A percentile compares a stretch with the other conserved stretches of the same genome.
Conservation (phyloP, 2,329 filamentous ascomycete genomes). For the Epichloe festucae region DNA sequence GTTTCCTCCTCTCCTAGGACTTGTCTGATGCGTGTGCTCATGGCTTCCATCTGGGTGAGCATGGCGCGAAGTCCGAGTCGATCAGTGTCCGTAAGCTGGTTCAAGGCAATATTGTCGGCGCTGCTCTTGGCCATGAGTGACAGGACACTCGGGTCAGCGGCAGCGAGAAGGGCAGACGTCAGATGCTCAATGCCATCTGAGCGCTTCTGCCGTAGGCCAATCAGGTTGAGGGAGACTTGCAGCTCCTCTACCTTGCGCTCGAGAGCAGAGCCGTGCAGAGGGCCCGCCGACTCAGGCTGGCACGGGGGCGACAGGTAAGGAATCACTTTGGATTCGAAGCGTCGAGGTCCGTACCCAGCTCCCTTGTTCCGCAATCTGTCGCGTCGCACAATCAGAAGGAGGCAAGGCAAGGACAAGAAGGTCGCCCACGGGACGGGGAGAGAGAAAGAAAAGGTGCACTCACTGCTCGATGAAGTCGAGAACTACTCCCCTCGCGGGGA, state of each 20-base stretch:
- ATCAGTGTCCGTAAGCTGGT: slow-evolving; percentile 29
- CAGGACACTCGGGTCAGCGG: slow-evolving; percentile 32
- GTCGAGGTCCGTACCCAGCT: slow-evolving; percentile 23
- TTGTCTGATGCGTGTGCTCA: slow-evolving; percentile 29
- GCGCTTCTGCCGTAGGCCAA: slow-evolving; percentile 38
- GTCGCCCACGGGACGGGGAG: background rate
- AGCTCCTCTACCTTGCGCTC: slow-evolving; percentile 44
- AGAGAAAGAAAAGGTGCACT: slow-evolving; percentile 14
- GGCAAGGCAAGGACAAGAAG: background rate
- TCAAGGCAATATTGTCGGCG: slow-evolving; percentile 27
- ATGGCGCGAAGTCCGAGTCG: slow-evolving; percentile 33
- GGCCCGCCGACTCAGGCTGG: slow-evolving; percentile 8
- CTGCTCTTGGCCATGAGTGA: slow-evolving; percentile 36
- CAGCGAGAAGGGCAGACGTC: slow-evolving; percentile 42
- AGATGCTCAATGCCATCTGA: slow-evolving; percentile 40
- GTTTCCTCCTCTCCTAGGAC: slow-evolving; percentile 21
- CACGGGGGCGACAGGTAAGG: slow-evolving; percentile 14
- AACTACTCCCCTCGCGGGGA: slow-evolving; percentile 52
- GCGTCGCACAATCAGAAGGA: slow-evolving; percentile 7
- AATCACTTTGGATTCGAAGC: slow-evolving; percentile 18
- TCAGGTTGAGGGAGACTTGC: slow-evolving; percentile 52
- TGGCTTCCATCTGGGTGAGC: slow-evolving; percentile 32
- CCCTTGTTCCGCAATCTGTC: slow-evolving; percentile 24
- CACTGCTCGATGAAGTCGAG: slow-evolving; percentile 59
- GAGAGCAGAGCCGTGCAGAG: slow-evolving; percentile 22